Conservation (phyloP, 2,329 filamentous ascomycete genomes). For the Zymoseptoria ardabiliae region DNA sequence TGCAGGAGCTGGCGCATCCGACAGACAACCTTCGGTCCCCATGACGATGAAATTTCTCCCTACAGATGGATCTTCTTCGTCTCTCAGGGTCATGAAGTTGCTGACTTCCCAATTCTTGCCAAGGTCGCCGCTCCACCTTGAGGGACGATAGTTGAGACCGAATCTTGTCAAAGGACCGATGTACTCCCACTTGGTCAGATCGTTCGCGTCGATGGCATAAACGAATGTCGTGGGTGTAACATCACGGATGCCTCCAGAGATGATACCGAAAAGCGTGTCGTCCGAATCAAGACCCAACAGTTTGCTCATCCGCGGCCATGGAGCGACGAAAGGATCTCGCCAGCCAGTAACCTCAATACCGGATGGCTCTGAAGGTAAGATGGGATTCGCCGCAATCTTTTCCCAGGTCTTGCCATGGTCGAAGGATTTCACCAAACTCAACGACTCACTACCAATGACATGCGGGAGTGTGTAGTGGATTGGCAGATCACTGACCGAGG, state of each 20-base stretch:
- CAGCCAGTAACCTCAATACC: conserved; percentile 35
- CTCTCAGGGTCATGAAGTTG: conserved; percentile 39
- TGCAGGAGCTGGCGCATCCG: conserved; percentile 10
- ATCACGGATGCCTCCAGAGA: conserved; percentile 42
- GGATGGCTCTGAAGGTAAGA: conserved; percentile 31
- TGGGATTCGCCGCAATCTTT: conserved; percentile 32
- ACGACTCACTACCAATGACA: conserved; percentile 30
- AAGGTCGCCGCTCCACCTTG: conserved; percentile 44
- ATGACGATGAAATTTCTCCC: conserved; percentile 39
- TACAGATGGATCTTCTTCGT: conserved; percentile 21
- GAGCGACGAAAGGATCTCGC: conserved; percentile 35
- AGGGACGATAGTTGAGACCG: conserved; percentile 33
- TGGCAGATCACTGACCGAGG: conserved; percentile 34
- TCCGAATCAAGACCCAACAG: conserved; percentile 11
- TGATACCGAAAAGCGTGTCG: conserved; percentile 38
- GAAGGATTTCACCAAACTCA: conserved; percentile 34
- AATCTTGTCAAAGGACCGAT: conserved; percentile 38
- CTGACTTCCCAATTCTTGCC: conserved; percentile 48
- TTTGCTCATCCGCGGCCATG: conserved; percentile 25
- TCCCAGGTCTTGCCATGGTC: conserved; percentile 35
- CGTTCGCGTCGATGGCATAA: conserved; percentile 36
- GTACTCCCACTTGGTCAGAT: conserved; percentile 41
- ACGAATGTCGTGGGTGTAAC: conserved; percentile 41
- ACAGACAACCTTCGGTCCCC: conserved; percentile 39
- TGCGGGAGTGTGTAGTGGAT: conserved; percentile 37